Conservation (phyloP, 176 grass and related monocot genomes). For the Musa schizocarpa region DNA sequence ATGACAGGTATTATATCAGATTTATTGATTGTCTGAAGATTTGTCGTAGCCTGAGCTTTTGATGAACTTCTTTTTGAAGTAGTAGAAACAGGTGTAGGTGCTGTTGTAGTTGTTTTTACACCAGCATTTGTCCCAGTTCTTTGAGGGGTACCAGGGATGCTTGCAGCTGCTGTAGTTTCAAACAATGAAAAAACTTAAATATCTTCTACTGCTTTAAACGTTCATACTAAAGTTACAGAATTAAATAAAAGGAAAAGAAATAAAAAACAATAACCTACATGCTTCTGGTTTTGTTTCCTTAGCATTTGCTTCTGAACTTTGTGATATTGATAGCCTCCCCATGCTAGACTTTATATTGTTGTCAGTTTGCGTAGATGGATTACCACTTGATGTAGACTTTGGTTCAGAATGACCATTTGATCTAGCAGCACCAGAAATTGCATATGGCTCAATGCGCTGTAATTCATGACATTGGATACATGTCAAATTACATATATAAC, state of each 20-base stretch:
- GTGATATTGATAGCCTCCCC: slow-evolving; percentile 50
- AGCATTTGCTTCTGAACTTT: slow-evolving; percentile 60
- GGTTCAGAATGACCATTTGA: slow-evolving; percentile 55
- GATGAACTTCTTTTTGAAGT: slow-evolving; percentile 60
- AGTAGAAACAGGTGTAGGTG: slow-evolving; percentile 33
- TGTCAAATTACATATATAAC: slow-evolving; percentile 1
- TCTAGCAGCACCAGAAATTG: slow-evolving; percentile 35
- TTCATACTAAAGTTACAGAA: slow-evolving; percentile 23
- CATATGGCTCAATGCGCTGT: slow-evolving; percentile 81
- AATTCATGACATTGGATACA: slow-evolving; percentile 20
- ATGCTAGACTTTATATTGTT: slow-evolving; percentile 55
- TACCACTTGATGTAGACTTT: slow-evolving; percentile 28
- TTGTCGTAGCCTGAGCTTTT: slow-evolving; percentile 42
- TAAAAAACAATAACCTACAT: slow-evolving; percentile 40
- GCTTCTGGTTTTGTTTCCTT: slow-evolving; percentile 60
- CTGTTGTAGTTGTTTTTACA: slow-evolving; percentile 45
- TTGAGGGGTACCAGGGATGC: slow-evolving; percentile 61
- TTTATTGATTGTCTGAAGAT: slow-evolving; percentile 50
- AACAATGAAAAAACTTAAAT: slow-evolving; percentile 26
- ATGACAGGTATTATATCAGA: slow-evolving; percentile 57
- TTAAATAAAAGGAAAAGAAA: slow-evolving; percentile 13
- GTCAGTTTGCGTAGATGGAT: slow-evolving; percentile 57
- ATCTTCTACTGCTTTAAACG: slow-evolving; percentile 21
- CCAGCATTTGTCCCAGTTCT: slow-evolving; percentile 39
- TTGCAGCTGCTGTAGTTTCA: slow-evolving; percentile 41